Conservation (phyloP, 768 basidiomycete genomes). For the Mycena latifolia region DNA sequence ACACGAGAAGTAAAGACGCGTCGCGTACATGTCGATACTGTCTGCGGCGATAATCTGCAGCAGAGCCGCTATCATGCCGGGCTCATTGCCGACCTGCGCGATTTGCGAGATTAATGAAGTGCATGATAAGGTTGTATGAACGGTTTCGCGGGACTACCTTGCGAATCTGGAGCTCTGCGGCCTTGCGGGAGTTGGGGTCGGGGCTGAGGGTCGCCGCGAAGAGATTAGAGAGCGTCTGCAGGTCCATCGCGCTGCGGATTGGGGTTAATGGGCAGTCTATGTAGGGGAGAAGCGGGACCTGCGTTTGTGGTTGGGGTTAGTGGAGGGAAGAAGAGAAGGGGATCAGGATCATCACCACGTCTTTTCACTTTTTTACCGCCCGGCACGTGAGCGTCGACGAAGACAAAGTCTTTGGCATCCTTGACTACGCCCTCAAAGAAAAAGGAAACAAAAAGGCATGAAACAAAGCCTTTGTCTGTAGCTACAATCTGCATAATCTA, state of each 20-base stretch:
- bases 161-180: slow-evolving; percentile 89
- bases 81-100: slow-evolving; percentile 78
- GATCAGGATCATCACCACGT: neutral
- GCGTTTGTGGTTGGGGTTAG: neutral
- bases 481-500: neutral
- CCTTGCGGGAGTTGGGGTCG: slow-evolving; percentile 89
- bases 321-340: slow-evolving; percentile 3
- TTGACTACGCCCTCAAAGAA: neutral
- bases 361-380: slow-evolving; percentile 7
- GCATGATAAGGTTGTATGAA: slow-evolving; percentile 1
- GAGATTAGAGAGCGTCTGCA: slow-evolving; percentile 80
- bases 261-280: neutral
- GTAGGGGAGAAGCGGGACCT: neutral
- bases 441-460: neutral
- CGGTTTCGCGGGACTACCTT: slow-evolving; percentile 61
- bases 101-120: slow-evolving; percentile 23
- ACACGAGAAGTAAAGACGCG: slow-evolving; percentile 46
- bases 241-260: slow-evolving; percentile 66
- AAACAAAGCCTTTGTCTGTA: neutral
- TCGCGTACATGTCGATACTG: slow-evolving; percentile 78
- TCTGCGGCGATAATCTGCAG: slow-evolving; percentile 88
- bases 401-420: too few species aligned
- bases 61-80: slow-evolving; percentile 87
- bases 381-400: neutral
- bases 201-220: slow-evolving; percentile 86